Percentiles rank a stretch among this genome's conserved stretches.
These are phyloP conservation scores for Fraxinus quadrangulata DNA, from an alignment of 257 asterid genomes.

Conservation along the genomic window DNA sequence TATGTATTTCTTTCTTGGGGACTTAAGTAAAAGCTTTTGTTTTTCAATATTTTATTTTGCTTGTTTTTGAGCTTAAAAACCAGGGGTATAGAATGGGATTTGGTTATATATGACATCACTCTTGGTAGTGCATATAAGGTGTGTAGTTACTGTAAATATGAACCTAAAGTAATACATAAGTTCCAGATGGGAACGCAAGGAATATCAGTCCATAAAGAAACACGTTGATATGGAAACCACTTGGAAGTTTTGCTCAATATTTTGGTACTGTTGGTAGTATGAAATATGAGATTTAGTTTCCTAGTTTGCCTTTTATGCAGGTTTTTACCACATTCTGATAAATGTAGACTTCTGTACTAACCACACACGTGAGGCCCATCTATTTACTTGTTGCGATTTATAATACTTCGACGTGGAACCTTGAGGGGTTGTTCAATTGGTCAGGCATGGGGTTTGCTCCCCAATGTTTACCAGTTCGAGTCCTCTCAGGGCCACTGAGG, in stretches of 20 bases:
- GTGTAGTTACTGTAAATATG: conserved; percentile 49
- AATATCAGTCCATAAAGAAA: conserved; percentile 40
- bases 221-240: conserved; percentile 30
- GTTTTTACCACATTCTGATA: not conserved
- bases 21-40: not conserved
- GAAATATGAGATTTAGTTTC: not conserved
- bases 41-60: not conserved
- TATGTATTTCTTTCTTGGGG: not conserved
- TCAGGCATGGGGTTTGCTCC: too few relatives aligned
- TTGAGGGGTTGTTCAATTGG: too few relatives aligned
- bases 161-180: conserved; percentile 34
- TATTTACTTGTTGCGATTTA: not conserved
- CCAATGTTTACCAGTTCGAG: too few relatives aligned
- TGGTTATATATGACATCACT: conserved; percentile 29
- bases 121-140: conserved; percentile 44
- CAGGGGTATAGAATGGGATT: not conserved
- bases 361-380: not conserved
- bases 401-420: not conserved
- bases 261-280: not conserved
- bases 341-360: not conserved
- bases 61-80: not conserved
- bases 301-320: not conserved
- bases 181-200: conserved; percentile 36
- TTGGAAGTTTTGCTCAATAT: not conserved
- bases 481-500: too few relatives aligned